A percentile compares a stretch with the other conserved stretches of the same genome.
phyloP scores from a whole-genome alignment of 2,329 filamentous ascomycete species.

The Colletotrichum phormii region DNA sequence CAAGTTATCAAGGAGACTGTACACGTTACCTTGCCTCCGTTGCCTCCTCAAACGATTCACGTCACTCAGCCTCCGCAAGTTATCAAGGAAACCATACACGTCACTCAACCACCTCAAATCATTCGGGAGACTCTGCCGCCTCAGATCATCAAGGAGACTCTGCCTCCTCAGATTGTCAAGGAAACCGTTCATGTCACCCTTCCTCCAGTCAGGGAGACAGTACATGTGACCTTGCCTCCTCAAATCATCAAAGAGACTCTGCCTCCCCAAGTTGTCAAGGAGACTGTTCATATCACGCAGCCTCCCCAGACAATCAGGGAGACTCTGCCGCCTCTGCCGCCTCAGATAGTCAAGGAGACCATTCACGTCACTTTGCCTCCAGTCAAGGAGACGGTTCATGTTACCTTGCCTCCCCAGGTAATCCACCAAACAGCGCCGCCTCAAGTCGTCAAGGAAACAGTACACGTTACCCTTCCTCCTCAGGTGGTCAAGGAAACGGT shows the following conservation, averaged over 20 bases:
- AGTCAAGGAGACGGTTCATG: constrained; percentile 1
- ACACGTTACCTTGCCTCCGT: constrained; percentile 1
- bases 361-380: background rate
- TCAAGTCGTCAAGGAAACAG: background rate
- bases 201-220: constrained; percentile 5
- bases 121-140: background rate
- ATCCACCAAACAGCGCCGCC: constrained; percentile 12
- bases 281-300: background rate
- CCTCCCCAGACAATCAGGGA: constrained; percentile 19
- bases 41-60: background rate
- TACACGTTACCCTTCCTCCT: constrained; percentile 7
- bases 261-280: background rate
- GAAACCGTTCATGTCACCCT: constrained; percentile 25
- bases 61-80: constrained; percentile 4
- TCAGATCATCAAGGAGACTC: constrained; percentile 20
- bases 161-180: constrained; percentile 22
- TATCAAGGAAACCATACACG: constrained; percentile 1
- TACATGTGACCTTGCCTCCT: background rate
- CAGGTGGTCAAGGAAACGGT: constrained; percentile 28
- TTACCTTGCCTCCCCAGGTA: constrained; percentile 6
- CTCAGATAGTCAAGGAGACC: constrained; percentile 2
- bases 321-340: constrained; percentile 11
- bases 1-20: constrained; percentile 12
- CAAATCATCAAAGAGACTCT: background rate
- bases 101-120: constrained; percentile 5